Base-by-base conservation (phyloP, 2,329 filamentous ascomycete species). In the Penicillium sp. region DNA sequence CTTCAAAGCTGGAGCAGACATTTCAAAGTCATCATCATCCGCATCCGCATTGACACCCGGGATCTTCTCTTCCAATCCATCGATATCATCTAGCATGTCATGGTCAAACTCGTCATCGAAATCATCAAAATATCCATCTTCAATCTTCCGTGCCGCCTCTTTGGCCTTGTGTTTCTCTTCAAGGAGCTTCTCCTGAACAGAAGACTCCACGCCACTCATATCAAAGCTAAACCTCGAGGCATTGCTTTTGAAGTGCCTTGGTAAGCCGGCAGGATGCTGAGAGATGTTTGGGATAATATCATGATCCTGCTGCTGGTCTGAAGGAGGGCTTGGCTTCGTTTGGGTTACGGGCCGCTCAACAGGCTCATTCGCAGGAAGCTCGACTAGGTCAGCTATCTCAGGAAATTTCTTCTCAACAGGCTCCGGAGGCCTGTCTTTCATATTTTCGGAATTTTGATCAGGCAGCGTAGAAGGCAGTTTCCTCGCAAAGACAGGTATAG, bases 141-240 rank as follows among this genome's bases (percentile, higher is more conserved):
- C 57, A 28, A 56, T 32, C 13, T 56, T 65, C 34, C 62, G 60
- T 18, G 60, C 64, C 42, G 72, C 63, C 56, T 73, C 65, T 62
- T 76, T 64, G 56, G 71, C 62, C 62, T 76, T 71, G 48, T 80
- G 76, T 35, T 76, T 77, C 42, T 82, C 79, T 59, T 82, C 79
- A 22, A 82, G 60, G 5, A 80, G 60, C 45, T 73, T 74, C 51
- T 82, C 79, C 52, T 82, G 76, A 0, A 70, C 68, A 3, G 73
- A 69, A 4, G 76, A 79, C 37, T 76, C 77, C 7, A 70, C 68
- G 11, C 72, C 73, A 4, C 69, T 72, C 51, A 81, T 73, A 45
- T 82, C 78, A 48, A 82, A 82, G 48, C 78, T 82, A 53, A 82
- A 82, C 7, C 78, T 67, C 2, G 76, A 80, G 1, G 77, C 74